A percentile compares a stretch with the other conserved stretches of the same genome.
Evolutionary conservation across 306 rosid genomes (phyloP).

Genomic region (Glycine tomentella): DNA sequence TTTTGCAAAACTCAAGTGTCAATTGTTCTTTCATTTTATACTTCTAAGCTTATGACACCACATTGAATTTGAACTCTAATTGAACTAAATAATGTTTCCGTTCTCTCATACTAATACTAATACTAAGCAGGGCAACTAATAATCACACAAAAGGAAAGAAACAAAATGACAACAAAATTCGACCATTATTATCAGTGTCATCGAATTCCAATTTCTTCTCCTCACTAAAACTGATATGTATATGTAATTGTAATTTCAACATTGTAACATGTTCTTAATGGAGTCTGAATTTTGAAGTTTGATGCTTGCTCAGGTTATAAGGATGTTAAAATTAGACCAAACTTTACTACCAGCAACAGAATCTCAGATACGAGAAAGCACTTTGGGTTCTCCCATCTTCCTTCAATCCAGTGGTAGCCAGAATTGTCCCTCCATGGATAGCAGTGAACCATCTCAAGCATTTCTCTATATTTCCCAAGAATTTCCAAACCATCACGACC

Average conservation of each 20-base stretch:
- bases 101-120: no score
- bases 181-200: constrained; percentile 45
- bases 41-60: background rate
- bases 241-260: background rate
- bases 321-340: constrained; percentile 72
- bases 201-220: constrained; percentile 79
- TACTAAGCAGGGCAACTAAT: no score
- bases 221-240: constrained; percentile 70
- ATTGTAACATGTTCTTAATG: background rate
- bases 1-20: background rate
- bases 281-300: background rate
- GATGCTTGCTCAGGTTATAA: constrained; percentile 64
- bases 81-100: no score
- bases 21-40: background rate
- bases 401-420: constrained; percentile 49
- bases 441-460: constrained; percentile 66
- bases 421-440: constrained; percentile 44
- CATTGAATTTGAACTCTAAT: background rate
- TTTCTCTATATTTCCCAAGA: constrained; percentile 70
- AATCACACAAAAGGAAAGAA: background rate
- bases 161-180: no score
- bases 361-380: constrained; percentile 40
- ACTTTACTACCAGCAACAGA: constrained; percentile 3
- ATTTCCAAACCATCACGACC: constrained; percentile 52
- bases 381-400: constrained; percentile 64